Evolutionary conservation across 2,329 filamentous ascomycete genomes (phyloP).

Genomic region (Trichoderma harzianum): DNA sequence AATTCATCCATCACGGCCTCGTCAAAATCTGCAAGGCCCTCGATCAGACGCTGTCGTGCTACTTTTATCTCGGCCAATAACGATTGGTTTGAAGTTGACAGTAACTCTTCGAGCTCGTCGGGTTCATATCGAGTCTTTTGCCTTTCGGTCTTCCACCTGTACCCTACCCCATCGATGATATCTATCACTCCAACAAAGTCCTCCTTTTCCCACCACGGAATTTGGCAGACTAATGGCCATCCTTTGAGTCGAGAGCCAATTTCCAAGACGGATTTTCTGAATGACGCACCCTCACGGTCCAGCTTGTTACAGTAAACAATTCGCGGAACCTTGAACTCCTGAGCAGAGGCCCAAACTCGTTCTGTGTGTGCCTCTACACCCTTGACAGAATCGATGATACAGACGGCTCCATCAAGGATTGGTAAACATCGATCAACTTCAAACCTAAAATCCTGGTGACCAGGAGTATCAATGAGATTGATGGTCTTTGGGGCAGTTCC

Average conservation of each 20-base stretch:
- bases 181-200: conserved; percentile 82
- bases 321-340: conserved; percentile 78
- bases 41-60: conserved; percentile 74
- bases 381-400: conserved; percentile 86
- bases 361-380: conserved; percentile 97
- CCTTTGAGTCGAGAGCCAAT: conserved; percentile 74
- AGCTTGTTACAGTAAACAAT: conserved; percentile 77
- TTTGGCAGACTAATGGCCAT: conserved; percentile 89
- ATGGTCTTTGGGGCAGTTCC: conserved; percentile 60
- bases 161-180: conserved; percentile 68
- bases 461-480: conserved; percentile 93
- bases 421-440: conserved; percentile 89
- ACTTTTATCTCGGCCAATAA: conserved; percentile 66
- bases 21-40: conserved; percentile 83
- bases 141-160: conserved; percentile 61
- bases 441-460: conserved; percentile 96
- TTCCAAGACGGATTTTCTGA: conserved; percentile 81
- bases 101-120: conserved; percentile 37
- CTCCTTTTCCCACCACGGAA: conserved; percentile 88
- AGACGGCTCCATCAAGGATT: conserved; percentile 86
- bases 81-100: conserved; percentile 44
- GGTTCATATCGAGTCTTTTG: conserved; percentile 37
- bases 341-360: conserved; percentile 90
- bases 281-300: conserved; percentile 73
- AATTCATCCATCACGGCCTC: conserved; percentile 82